Conservation (phyloP, 495 filamentous ascomycete genomes). For the Podospora didyma region DNA sequence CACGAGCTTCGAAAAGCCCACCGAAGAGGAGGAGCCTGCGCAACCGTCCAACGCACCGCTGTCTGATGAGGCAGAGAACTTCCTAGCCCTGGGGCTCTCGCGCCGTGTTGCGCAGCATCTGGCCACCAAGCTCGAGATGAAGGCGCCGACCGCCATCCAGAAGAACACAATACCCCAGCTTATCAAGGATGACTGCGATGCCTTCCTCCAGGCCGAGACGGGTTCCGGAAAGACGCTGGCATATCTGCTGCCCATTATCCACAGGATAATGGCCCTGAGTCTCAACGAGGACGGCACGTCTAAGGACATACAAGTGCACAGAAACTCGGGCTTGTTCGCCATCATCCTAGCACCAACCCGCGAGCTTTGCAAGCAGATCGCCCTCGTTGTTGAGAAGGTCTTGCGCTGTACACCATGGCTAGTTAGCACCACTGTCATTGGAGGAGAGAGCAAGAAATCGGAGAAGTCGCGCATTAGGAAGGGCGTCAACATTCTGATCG, state of each 20-base stretch:
- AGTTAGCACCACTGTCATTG: slow-evolving; percentile 86
- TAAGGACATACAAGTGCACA: slow-evolving; percentile 53
- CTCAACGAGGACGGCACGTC: slow-evolving; percentile 41
- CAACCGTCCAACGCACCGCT: slow-evolving; percentile 95
- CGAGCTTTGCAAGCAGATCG: slow-evolving; percentile 91
- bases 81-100: slow-evolving; percentile 77
- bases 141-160: slow-evolving; percentile 91
- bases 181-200: slow-evolving; percentile 78
- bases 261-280: slow-evolving; percentile 77
- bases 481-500: slow-evolving; percentile 90
- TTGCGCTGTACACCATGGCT: slow-evolving; percentile 83
- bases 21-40: slow-evolving; percentile 45
- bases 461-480: slow-evolving; percentile 92
- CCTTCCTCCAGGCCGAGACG: slow-evolving; percentile 94
- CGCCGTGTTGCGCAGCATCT: slow-evolving; percentile 74
- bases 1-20: slow-evolving; percentile 47
- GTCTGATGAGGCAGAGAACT: slow-evolving; percentile 75
- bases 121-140: slow-evolving; percentile 79
- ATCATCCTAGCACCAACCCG: slow-evolving; percentile 88
- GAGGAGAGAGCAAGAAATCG: slow-evolving; percentile 95
- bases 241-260: slow-evolving; percentile 86
- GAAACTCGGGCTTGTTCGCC: slow-evolving; percentile 86
- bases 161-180: slow-evolving; percentile 73
- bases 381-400: slow-evolving; percentile 73
- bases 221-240: slow-evolving; percentile 96